Base-by-base conservation (phyloP, 1,139 yeast species). In the Yamadazyma aaseri region DNA sequence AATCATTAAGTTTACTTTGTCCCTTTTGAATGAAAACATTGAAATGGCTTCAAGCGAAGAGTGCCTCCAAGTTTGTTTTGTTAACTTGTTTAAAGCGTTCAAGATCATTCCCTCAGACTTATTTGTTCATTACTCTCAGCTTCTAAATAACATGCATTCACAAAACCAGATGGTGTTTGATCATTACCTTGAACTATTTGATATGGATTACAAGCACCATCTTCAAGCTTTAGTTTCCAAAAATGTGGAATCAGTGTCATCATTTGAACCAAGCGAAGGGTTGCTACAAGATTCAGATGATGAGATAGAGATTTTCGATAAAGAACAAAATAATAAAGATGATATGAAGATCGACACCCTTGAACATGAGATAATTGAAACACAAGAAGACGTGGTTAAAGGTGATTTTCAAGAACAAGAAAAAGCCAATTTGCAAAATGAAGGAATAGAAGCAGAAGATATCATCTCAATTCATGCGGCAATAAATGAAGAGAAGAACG, bases 31-130 rank as follows among this genome's bases (percentile, higher is more conserved):
- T 15, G 41, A 45, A 14, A 35, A 34, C 24, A 25, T 30, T 12
- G 28, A 20, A 3, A 17, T 17, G 11, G 22, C 31, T 4, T 18
- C 34, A 3, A 55, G 60, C 23, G 71, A 65, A 39, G 54, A 54
- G 12, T 49, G 53, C 26, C 65, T 63, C 38, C 55, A 56, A 39
- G 49, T 53, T 17, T 41, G 67, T 5, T 40, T 59, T 3, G 40
- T 53, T 4, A 53, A 48, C 21, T 50, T 67, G 17, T 58, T 68
- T 33, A 65, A 61, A 25, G 50, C 69, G 36, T 59, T 64, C 3
- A 56, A 30, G 11, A 17, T 20, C 14, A 26, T 34, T n/a, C 33
- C 37, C 4, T 18, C 24, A 22, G 8, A 28, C 14, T 30, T 26
- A 6, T 29, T 29, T 25, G 36, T 32, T 3, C 6, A 13, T 5